Evolutionary conservation across 768 basidiomycete species (phyloP), one percentile per base, ranked within the genome.

Genomic region (Boletus barrowsii): DNA sequence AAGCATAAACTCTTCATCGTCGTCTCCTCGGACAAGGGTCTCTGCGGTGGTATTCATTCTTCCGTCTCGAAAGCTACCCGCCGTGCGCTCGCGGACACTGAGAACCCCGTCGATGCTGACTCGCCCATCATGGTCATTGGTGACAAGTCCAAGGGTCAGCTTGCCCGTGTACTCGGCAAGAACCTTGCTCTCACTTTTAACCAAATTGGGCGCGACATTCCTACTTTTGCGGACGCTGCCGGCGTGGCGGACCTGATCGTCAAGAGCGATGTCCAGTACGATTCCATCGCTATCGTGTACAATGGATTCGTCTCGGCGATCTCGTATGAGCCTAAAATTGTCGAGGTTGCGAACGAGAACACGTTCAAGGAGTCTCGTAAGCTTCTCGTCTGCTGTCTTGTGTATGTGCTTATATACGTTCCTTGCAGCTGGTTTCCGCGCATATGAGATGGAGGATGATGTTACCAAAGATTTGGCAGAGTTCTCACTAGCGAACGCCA

Each of bases 1-100:
- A 79, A 85, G 67, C 84, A 82, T 70, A 90, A 89, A 69, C 92
- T 98, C 62, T 94, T 96, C 79, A 71, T 98, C 62, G 92, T 95
- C 70, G 74, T 97, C 67, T 97, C 96, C 43, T 98, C 96, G 51
- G 96, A 98, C 86, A 94, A 95, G 77, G 96, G 97, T 76, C 91
- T 99, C 54, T 99, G 96, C 69, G 96, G 97, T 76, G 96, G 97
- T 81, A 96, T 99, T 67, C 96, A 98, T 79, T 98, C 96, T 40
- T 93, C 93, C 50, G 91, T 98, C 68, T 81, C 88, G 62, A 97
- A 98, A 75, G 83, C 85, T 52, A 90, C 93, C 47, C 90, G 91
- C 62, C 83, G 81, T 53, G 87, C 82, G 30, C 66, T 95, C 52
- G 74, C 70, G 30, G 80, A 83, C 64, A 75, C 77, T 42, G 75